Evolutionary conservation across 345 rosid species (phyloP).

Genomic region (Populus pruinosa): DNA sequence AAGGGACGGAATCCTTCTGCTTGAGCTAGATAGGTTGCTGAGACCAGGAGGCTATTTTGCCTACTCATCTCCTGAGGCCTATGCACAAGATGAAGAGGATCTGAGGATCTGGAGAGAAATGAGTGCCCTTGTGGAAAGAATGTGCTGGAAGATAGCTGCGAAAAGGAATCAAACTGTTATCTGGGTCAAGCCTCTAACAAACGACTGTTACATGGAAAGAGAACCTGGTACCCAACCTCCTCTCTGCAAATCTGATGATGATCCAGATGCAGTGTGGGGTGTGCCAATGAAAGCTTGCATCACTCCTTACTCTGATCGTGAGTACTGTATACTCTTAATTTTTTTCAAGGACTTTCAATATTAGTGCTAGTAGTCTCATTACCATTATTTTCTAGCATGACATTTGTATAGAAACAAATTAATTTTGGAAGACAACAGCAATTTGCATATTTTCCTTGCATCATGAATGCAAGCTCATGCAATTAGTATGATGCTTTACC

Average conservation of each 20-base stretch:
- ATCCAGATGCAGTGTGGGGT: slow-evolving; percentile 87
- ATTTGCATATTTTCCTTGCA: not conserved
- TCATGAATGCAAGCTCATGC: not conserved
- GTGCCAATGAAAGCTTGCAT: slow-evolving; percentile 94
- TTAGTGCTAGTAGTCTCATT: not conserved
- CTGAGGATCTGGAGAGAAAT: slow-evolving; percentile 89
- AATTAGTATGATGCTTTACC: not conserved
- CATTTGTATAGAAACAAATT: not conserved
- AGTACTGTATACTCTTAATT: slow-evolving; percentile 31
- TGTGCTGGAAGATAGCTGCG: slow-evolving; percentile 95
- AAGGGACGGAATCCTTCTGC: slow-evolving; percentile 95
- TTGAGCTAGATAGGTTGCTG: slow-evolving; percentile 92
- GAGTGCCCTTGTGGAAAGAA: slow-evolving; percentile 84
- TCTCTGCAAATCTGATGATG: slow-evolving; percentile 76
- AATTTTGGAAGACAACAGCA: not conserved
- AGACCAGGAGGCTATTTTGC: slow-evolving; percentile 99
- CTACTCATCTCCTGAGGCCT: slow-evolving; percentile 98
- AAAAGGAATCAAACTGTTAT: slow-evolving; percentile 94
- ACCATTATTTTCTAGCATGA: not conserved
- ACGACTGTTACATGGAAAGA: slow-evolving; percentile 84
- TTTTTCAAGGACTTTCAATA: not conserved
- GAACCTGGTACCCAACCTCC: slow-evolving; percentile 86
- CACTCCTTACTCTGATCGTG: slow-evolving; percentile 80
- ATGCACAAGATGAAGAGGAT: slow-evolving; percentile 95
- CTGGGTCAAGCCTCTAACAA: slow-evolving; percentile 91